Evolutionary conservation across 2,329 filamentous ascomycete genomes (phyloP).

Genomic region (Diplodia sapinea): DNA sequence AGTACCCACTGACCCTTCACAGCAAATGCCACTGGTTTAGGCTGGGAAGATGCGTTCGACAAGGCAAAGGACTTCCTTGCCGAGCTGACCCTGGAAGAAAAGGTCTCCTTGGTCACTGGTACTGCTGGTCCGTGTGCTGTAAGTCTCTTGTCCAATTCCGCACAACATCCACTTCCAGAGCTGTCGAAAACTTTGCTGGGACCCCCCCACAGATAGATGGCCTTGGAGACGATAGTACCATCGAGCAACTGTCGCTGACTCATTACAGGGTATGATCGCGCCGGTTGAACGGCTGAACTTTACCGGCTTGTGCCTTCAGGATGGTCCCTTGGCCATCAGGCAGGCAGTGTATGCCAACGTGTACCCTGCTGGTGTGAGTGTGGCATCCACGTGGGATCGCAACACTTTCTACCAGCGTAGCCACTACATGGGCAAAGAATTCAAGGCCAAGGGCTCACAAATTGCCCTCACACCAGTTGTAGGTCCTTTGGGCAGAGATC

Average conservation of each 20-base stretch:
- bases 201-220: not conserved
- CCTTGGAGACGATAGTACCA: not conserved
- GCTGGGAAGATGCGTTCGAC: conserved; percentile 46
- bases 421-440: conserved; percentile 42
- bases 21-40: conserved; percentile 32
- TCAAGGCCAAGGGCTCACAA: conserved; percentile 47
- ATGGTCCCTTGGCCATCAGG: conserved; percentile 42
- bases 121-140: conserved; percentile 29
- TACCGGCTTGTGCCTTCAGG: conserved; percentile 49
- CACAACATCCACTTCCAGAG: not conserved
- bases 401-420: conserved; percentile 44
- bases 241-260: conserved; percentile 22
- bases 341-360: conserved; percentile 39
- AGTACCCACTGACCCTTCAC: conserved; percentile 1
- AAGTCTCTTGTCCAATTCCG: not conserved
- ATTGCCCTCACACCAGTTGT: conserved; percentile 51
- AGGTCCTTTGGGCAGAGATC: conserved; percentile 52
- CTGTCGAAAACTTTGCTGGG: conserved; percentile 17
- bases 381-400: conserved; percentile 50
- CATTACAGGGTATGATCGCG: conserved; percentile 44
- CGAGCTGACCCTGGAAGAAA: conserved; percentile 47
- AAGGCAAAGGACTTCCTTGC: conserved; percentile 46
- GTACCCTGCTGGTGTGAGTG: conserved; percentile 46
- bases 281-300: conserved; percentile 48
- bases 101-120: conserved; percentile 44